Base-by-base conservation (phyloP, 495 filamentous ascomycete species). In the Daldinia decipiens region DNA sequence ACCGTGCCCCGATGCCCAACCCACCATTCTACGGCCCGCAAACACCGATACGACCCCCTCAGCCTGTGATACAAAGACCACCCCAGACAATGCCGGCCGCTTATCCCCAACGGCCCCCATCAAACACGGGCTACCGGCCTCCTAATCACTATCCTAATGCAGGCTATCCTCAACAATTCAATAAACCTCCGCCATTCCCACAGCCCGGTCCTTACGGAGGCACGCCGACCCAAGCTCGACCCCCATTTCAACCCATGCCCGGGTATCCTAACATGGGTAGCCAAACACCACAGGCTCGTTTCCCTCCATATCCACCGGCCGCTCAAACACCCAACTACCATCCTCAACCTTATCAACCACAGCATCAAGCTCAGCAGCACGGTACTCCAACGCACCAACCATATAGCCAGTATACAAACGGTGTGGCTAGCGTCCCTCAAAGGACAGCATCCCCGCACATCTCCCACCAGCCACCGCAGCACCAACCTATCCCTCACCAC, bases 21-120 rank as follows among this genome's bases (percentile, higher is more conserved):
- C 70, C 75, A 6, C 82, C 79, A 36, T 82, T 79, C 39, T 84
- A 81, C 53, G 27, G 39, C 54, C 70, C 77, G 34, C 81, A 82
- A 55, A 83, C 82, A 6, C 82, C 82, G 7, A 70, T 79, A 59
- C 78, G 75, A 15, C 68, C 75, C n/a, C 62, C 70, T 27, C 75
- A 73, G 38, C 73, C 73, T 15, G 32, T 60, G 4, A 74, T 77
- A 27, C 73, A 72, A 31, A 57, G 75, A 1, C 65, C 70, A 24
- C 64, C 73, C 0, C 75, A 77, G 56, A 72, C 75, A n/a, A 74
- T 77, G 73, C 73, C 73, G 4, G 47, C 70, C 3, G 62, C 15
- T 21, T 75, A 74, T 59, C 65, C 80, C 6, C 74, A 75, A 34
- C 79, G 81, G 53, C 69, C 75, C 21, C 59, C 73, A 29, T 74